These are phyloP conservation scores for Boletus austroedulis DNA, from an alignment of 1,284 basidiomycete species.

Conservation along the genomic window DNA sequence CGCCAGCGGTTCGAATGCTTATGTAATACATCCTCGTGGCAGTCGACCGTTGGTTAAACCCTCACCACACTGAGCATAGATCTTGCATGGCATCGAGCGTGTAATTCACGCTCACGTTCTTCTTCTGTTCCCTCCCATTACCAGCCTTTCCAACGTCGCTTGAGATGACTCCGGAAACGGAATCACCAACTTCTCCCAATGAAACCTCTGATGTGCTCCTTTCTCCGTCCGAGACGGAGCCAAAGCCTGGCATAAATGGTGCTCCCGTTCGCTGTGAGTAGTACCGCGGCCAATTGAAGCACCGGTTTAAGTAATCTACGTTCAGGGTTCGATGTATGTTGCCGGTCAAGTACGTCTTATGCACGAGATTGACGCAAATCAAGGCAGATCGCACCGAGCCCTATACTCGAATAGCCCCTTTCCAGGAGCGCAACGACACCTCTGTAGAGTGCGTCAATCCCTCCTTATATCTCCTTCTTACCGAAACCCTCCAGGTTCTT, in stretches of 20 bases:
- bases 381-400: constrained; percentile 78
- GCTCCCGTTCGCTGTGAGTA: constrained; percentile 42
- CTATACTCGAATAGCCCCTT: constrained; percentile 76
- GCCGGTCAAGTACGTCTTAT: background rate
- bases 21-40: constrained; percentile 12
- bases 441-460: constrained; percentile 64
- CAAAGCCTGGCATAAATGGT: constrained; percentile 39
- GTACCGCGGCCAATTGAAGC: background rate
- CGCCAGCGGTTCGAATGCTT: constrained; percentile 3
- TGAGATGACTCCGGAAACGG: constrained; percentile 22
- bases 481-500: constrained; percentile 58
- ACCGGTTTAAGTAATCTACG: constrained; percentile 2
- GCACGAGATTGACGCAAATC: constrained; percentile 16
- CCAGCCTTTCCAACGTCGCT: background rate
- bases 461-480: background rate
- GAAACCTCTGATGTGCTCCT: constrained; percentile 36
- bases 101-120: constrained; percentile 1
- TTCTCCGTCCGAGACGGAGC: constrained; percentile 34
- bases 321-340: constrained; percentile 51
- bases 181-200: constrained; percentile 31
- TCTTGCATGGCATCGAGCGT: constrained; percentile 2
- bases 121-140: background rate
- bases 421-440: constrained; percentile 77
- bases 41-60: too few relatives aligned
- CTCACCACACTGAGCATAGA: background rate